Evolutionary conservation across 495 filamentous ascomycete genomes (phyloP).

Genomic region (Talaromyces borbonicus): DNA sequence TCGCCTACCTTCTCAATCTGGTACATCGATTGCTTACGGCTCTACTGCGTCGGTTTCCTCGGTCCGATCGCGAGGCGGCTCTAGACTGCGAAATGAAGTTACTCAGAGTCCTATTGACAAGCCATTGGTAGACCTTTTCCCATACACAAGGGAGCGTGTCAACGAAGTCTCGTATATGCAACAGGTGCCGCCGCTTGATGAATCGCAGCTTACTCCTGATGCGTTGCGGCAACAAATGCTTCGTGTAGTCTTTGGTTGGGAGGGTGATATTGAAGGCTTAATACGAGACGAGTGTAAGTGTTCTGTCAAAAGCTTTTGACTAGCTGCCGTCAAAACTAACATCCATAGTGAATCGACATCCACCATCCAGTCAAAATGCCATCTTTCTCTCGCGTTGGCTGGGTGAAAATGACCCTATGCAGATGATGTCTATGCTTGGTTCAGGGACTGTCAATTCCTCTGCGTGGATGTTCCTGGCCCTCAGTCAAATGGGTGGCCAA

Average conservation of each 20-base stretch:
- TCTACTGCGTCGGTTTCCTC: conserved; percentile 57
- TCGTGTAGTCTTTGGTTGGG: conserved; percentile 90
- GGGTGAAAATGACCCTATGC: conserved; percentile 71
- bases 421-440: conserved; percentile 63
- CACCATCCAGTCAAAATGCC: conserved; percentile 58
- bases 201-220: conserved; percentile 62
- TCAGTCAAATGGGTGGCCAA: conserved; percentile 74
- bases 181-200: conserved; percentile 46
- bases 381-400: conserved; percentile 88
- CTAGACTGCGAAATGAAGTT: conserved; percentile 74
- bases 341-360: conserved; percentile 53
- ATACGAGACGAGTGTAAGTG: conserved; percentile 71
- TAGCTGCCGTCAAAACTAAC: conserved; percentile 10
- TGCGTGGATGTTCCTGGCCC: conserved; percentile 94
- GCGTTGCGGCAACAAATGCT: conserved; percentile 88
- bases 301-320: neutral
- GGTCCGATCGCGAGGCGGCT: conserved; percentile 51
- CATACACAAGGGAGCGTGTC: conserved; percentile 61
- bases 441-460: conserved; percentile 76
- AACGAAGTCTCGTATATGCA: conserved; percentile 71
- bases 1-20: conserved; percentile 28
- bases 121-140: conserved; percentile 50
- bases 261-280: conserved; percentile 71
- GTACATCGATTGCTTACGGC: conserved; percentile 27
- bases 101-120: conserved; percentile 51